Evolutionary conservation across 1,139 yeast species (phyloP).

Genomic region (Pichia sp.): DNA sequence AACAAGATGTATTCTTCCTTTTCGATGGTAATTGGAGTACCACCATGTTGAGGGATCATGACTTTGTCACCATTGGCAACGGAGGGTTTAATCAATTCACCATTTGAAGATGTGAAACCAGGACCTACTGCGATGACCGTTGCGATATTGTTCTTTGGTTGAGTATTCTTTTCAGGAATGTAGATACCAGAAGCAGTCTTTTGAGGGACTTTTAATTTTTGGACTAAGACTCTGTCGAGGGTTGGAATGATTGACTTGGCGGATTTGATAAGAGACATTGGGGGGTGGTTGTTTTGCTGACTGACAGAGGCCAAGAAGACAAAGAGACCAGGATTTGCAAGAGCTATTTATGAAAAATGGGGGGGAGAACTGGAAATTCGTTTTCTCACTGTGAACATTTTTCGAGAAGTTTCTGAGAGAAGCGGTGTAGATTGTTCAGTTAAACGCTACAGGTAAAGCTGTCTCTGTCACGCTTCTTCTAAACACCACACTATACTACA

Average conservation of each 20-base stretch:
- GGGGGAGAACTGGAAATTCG: too few species aligned
- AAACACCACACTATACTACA: too few species aligned
- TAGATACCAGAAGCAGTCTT: constrained; percentile 92
- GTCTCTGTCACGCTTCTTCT: too few species aligned
- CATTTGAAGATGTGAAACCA: constrained; percentile 64
- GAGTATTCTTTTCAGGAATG: constrained; percentile 91
- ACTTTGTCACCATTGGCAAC: constrained; percentile 90
- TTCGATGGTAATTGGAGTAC: constrained; percentile 80
- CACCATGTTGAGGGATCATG: constrained; percentile 69
- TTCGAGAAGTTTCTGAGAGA: neutral
- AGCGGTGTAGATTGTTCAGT: too few species aligned
- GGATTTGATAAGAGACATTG: constrained; percentile 59
- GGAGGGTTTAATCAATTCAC: constrained; percentile 62
- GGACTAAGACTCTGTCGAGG: constrained; percentile 92
- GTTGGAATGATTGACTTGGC: constrained; percentile 87
- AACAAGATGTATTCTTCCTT: constrained; percentile 70
- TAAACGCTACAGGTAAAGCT: too few species aligned
- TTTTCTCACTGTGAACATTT: neutral
- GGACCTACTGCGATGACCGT: constrained; percentile 81
- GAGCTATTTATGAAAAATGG: too few species aligned
- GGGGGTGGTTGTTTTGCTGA: too few species aligned
- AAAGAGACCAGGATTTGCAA: too few species aligned
- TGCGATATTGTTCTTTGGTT: constrained; percentile 82
- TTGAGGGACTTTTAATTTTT: constrained; percentile 73
- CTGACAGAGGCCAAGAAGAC: too few species aligned